Percentiles rank a stretch among this genome's conserved stretches.
Conservation (phyloP, 2,329 filamentous ascomycete species). For the Monilinia laxa region DNA sequence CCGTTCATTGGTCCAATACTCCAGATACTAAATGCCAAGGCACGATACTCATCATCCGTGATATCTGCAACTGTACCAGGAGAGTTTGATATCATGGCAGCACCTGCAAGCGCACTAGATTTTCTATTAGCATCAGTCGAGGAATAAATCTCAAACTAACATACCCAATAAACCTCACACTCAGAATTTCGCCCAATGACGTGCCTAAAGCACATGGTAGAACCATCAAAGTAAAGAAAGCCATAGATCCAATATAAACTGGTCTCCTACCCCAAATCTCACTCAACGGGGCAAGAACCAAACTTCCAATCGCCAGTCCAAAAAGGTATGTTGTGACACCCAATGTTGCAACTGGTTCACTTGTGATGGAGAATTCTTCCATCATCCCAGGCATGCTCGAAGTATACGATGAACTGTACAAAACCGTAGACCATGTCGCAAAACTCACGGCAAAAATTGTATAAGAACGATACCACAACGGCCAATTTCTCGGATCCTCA, state of each 20-base stretch:
- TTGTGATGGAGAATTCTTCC: slow-evolving; percentile 59
- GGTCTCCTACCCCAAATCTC: slow-evolving; percentile 67
- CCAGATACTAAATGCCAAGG: slow-evolving; percentile 82
- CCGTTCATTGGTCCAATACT: slow-evolving; percentile 83
- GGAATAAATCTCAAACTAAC: slow-evolving; percentile 32
- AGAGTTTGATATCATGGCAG: slow-evolving; percentile 79
- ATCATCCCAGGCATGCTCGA: slow-evolving; percentile 68
- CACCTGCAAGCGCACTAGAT: slow-evolving; percentile 63
- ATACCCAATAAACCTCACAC: slow-evolving; percentile 70
- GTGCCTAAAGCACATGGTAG: slow-evolving; percentile 70
- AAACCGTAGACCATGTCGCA: slow-evolving; percentile 49
- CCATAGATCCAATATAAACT: slow-evolving; percentile 68
- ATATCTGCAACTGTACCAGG: slow-evolving; percentile 84
- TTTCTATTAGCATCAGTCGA: slow-evolving; percentile 20
- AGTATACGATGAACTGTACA: slow-evolving; percentile 80
- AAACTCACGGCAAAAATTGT: slow-evolving; percentile 43
- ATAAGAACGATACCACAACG: slow-evolving; percentile 47
- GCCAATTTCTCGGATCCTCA: slow-evolving; percentile 69
- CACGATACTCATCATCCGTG: slow-evolving; percentile 74
- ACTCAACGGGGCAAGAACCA: slow-evolving; percentile 72
- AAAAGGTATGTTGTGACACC: slow-evolving; percentile 78
- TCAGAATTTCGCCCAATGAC: slow-evolving; percentile 66
- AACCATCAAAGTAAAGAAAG: slow-evolving; percentile 64
- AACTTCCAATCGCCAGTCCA: slow-evolving; percentile 68
- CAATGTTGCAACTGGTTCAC: slow-evolving; percentile 63